Evolutionary conservation across 768 basidiomycete species (phyloP).

Genomic region (Podaxis sp.): DNA sequence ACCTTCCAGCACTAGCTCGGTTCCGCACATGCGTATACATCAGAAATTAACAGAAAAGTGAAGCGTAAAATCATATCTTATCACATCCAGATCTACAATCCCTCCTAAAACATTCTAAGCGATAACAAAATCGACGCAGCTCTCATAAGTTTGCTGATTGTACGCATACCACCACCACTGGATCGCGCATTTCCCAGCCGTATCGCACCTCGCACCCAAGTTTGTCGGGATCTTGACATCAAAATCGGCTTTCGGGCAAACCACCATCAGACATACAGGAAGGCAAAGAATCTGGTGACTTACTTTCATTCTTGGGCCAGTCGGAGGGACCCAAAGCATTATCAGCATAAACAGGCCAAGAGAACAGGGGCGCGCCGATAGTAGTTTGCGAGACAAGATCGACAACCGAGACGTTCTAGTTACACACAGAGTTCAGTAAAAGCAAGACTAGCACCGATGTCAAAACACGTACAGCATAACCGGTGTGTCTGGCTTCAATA

Average conservation of each 20-base stretch:
- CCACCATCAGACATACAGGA: background rate
- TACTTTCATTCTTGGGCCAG: conserved; percentile 32
- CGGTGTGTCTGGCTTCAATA: conserved; percentile 31
- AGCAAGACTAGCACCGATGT: too few species aligned
- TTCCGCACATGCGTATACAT: too few species aligned
- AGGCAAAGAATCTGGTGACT: conserved; percentile 3
- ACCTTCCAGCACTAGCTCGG: too few species aligned
- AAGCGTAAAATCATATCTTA: background rate
- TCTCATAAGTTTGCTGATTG: conserved; percentile 30
- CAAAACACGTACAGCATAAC: conserved; percentile 23
- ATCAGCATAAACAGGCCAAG: conserved; percentile 30
- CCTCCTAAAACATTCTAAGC: background rate
- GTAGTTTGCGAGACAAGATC: conserved; percentile 24
- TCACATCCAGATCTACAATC: background rate
- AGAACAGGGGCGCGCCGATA: conserved; percentile 25
- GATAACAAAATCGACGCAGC: conserved; percentile 28
- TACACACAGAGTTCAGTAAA: background rate
- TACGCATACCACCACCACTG: conserved; percentile 34
- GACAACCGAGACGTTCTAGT: conserved; percentile 28
- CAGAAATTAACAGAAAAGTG: background rate
- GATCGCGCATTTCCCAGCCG: conserved; percentile 28
- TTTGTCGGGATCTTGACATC: conserved; percentile 21
- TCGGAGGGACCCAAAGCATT: conserved; percentile 23
- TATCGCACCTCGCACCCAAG: conserved; percentile 24
- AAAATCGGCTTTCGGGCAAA: conserved; percentile 21